Percentiles rank a stretch among this genome's conserved stretches.
These are phyloP conservation scores for Coprinopsis cinerea DNA, from an alignment of 768 basidiomycete species.

Conservation along the genomic window DNA sequence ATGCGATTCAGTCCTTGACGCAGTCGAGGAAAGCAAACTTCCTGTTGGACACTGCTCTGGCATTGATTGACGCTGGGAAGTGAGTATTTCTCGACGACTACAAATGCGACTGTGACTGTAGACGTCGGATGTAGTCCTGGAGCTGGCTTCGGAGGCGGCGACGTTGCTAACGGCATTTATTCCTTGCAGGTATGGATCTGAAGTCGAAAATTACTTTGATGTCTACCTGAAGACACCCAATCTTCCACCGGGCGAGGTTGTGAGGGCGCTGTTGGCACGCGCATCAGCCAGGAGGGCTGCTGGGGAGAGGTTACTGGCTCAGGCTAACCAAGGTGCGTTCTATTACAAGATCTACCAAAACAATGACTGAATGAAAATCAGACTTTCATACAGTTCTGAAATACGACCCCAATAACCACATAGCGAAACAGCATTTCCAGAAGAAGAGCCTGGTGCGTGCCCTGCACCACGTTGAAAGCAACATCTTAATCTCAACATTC, in stretches of 20 bases:
- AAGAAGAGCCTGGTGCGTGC: constrained; percentile 37
- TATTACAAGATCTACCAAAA: background rate
- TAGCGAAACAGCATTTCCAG: constrained; percentile 45
- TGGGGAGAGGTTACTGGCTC: constrained; percentile 48
- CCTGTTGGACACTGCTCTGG: constrained; percentile 43
- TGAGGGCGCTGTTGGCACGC: constrained; percentile 50
- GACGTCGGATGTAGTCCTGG: too few species aligned
- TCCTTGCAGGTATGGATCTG: constrained; percentile 56
- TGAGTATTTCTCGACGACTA: constrained; percentile 21
- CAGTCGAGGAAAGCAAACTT: constrained; percentile 41
- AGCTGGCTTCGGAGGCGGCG: too few species aligned
- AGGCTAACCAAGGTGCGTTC: constrained; percentile 53
- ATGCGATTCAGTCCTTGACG: constrained; percentile 42
- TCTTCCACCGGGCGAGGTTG: constrained; percentile 43
- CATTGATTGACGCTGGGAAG: constrained; percentile 45
- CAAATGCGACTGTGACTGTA: too few species aligned
- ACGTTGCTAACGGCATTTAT: too few species aligned
- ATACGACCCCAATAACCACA: constrained; percentile 54
- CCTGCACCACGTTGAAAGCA: background rate
- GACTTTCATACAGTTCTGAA: constrained; percentile 57
- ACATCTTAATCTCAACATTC: constrained; percentile 5
- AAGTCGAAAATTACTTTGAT: constrained; percentile 62
- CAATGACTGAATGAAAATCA: constrained; percentile 17
- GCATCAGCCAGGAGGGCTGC: constrained; percentile 52
- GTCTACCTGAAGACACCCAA: constrained; percentile 60